Percentiles rank a stretch among this genome's conserved stretches.
Evolutionary conservation across 1,284 basidiomycete genomes (phyloP).

Genomic region (Tylopilus sp.): DNA sequence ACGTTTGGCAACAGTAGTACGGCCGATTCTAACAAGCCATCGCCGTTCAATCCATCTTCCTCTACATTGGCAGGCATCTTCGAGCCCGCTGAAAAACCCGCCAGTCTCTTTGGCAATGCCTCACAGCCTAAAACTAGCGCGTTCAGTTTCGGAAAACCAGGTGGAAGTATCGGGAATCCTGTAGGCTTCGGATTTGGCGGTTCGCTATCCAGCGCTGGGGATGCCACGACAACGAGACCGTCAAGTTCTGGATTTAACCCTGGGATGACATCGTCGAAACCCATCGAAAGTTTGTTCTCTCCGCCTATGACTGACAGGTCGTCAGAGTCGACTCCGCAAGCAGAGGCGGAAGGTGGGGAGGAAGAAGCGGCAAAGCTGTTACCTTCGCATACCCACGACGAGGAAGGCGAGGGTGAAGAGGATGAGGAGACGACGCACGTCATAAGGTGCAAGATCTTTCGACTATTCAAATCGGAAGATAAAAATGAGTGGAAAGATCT

Average conservation of each 20-base stretch:
- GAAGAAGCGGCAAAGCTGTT: slow-evolving; percentile 34
- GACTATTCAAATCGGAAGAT: slow-evolving; percentile 54
- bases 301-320: slow-evolving; percentile 31
- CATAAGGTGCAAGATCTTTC: slow-evolving; percentile 61
- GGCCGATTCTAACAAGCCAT: slow-evolving; percentile 17
- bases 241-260: slow-evolving; percentile 28
- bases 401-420: slow-evolving; percentile 79
- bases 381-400: slow-evolving; percentile 49
- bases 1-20: slow-evolving; percentile 23
- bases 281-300: slow-evolving; percentile 28
- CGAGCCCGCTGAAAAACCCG: slow-evolving; percentile 26
- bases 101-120: slow-evolving; percentile 33
- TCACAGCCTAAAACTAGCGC: slow-evolving; percentile 22
- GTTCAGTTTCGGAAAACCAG: slow-evolving; percentile 32
- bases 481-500: slow-evolving; percentile 55
- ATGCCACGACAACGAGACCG: slow-evolving; percentile 15
- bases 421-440: slow-evolving; percentile 69
- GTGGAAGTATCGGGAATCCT: slow-evolving; percentile 54
- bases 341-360: slow-evolving; percentile 32
- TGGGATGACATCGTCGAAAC: slow-evolving; percentile 26
- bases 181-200: slow-evolving; percentile 56
- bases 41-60: slow-evolving; percentile 10
- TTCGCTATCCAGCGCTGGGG: slow-evolving; percentile 34
- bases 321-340: slow-evolving; percentile 35
- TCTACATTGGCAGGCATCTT: slow-evolving; percentile 19